Evolutionary conservation across 2,329 filamentous ascomycete species (phyloP), one percentile per base, ranked within the genome.

Genomic region (Cercospora beticola): DNA sequence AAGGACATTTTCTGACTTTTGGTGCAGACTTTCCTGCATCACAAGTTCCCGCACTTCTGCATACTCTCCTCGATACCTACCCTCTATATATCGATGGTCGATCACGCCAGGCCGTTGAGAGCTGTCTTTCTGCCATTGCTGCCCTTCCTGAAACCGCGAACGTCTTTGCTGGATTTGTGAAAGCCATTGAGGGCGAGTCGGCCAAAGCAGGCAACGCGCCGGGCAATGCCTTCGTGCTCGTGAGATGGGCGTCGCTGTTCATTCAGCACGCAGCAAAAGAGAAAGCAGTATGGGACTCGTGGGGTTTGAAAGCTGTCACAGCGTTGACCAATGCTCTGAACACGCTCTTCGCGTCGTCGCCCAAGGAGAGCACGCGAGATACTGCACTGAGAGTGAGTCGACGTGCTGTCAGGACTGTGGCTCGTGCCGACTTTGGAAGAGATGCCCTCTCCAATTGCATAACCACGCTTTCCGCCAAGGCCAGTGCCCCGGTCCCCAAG

Each of bases 171-270:
- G 83, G 86, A 1, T 87, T 97, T 67, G 85, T 93, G 56, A 84
- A 86, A 54, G 86, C 86, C 61, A 80, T 97, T 68, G 87, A 89
- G 70, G 82, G 85, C 33, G 94, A 99, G 80, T 87, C 90, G 14
- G 85, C 87, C 71, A 97, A 97, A 79, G 83, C 86, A 18, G 89
- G 88, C 71, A 89, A 98, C 75, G 92, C 94, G 33, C 83, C 91
- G 16, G 88, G 86, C 54, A 96, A 89, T 80, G 92, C 93, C 5
- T 97, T 97, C 78, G 92, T 97, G 60, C 84, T 99, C 73, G 86
- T 95, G 14, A 92, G 97, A 79, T 99, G 94, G 94, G 93, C 89
- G 79, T 91, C 90, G 68, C 80, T 94, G 67, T 82, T 97, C 62
- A 86, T 97, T 73, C 89, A 94, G 75, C 86, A 90, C 67, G 84